Evolutionary conservation across 164 flowering plant genomes (phyloP).

Genomic region (Berberis vulgaris): DNA sequence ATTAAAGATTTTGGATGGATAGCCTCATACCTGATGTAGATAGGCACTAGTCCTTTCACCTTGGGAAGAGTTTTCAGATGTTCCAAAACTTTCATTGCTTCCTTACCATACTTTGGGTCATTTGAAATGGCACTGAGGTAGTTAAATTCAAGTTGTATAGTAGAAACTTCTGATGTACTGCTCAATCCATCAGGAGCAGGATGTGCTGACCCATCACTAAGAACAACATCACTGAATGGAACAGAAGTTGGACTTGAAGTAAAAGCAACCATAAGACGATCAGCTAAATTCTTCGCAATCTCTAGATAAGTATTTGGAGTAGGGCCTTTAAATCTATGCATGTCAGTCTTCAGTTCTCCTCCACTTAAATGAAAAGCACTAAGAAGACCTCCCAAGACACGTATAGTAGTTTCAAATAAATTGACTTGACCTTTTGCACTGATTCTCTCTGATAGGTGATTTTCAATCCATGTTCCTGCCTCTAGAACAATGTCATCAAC

Average conservation of each 20-base stretch:
- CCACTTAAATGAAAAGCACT: constrained; percentile 97
- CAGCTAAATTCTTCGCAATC: constrained; percentile 71
- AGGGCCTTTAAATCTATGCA: constrained; percentile 39
- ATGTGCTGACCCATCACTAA: constrained; percentile 68
- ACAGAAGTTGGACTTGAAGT: constrained; percentile 87
- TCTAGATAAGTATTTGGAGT: constrained; percentile 68
- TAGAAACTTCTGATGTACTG: constrained; percentile 90
- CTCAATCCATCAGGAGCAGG: constrained; percentile 90
- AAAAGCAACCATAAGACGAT: constrained; percentile 73
- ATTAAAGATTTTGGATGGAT: constrained; percentile 3
- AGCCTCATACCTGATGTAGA: constrained; percentile 66
- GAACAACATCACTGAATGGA: constrained; percentile 88
- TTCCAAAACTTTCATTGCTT: constrained; percentile 88
- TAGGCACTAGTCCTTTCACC: constrained; percentile 94
- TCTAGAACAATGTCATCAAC: constrained; percentile 63
- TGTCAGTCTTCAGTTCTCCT: constrained; percentile 34
- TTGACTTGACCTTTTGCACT: constrained; percentile 79
- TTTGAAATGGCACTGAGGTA: constrained; percentile 78
- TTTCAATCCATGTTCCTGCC: constrained; percentile 89
- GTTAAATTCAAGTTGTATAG: constrained; percentile 92
- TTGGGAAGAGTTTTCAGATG: constrained; percentile 77
- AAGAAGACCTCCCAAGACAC: constrained; percentile 91
- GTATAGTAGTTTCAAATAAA: constrained; percentile 94
- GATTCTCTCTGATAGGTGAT: constrained; percentile 58
- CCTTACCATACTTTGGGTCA: constrained; percentile 65